Conservation (phyloP, 805 yeast genomes). For the Metschnikowia peoriensis region DNA sequence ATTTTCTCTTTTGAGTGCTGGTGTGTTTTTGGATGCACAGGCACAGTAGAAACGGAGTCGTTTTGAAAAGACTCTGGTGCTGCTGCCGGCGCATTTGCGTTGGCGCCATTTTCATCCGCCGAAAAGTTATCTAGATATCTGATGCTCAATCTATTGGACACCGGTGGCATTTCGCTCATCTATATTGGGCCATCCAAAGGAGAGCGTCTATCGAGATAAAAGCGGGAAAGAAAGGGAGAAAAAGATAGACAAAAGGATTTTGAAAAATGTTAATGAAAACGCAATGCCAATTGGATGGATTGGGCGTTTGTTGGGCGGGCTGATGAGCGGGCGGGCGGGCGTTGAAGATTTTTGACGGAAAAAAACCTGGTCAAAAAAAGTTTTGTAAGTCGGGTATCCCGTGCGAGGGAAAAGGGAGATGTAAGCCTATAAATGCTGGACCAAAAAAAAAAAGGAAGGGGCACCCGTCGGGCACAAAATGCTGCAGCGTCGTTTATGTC, state of each 20-base stretch:
- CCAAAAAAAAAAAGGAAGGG: constrained; percentile 6
- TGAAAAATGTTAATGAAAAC: no score
- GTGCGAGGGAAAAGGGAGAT: background rate
- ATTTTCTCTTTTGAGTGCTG: constrained; percentile 10
- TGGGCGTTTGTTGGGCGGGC: no score
- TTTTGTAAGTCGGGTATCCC: no score
- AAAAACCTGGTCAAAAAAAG: background rate
- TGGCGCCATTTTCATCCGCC: constrained; percentile 6
- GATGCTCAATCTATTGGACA: constrained; percentile 14
- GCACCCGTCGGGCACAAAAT: background rate
- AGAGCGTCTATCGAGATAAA: constrained; percentile 1
- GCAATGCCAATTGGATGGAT: no score
- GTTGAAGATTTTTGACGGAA: background rate
- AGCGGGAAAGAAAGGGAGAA: background rate
- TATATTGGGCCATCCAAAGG: constrained; percentile 2
- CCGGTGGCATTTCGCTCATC: constrained; percentile 11
- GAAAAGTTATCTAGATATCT: constrained; percentile 13
- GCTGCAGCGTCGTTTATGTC: constrained; percentile 8
- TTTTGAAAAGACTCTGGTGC: constrained; percentile 7
- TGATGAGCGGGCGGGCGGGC: background rate
- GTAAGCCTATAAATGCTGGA: background rate
- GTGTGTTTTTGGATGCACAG: constrained; percentile 1
- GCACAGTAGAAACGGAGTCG: background rate
- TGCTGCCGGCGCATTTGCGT: background rate
- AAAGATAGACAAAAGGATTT: no score